Percentiles rank a stretch among this genome's conserved stretches.
These are phyloP conservation scores for Calonectria pseudoreteaudii DNA, from an alignment of 2,329 filamentous ascomycete genomes.

Conservation along the genomic window DNA sequence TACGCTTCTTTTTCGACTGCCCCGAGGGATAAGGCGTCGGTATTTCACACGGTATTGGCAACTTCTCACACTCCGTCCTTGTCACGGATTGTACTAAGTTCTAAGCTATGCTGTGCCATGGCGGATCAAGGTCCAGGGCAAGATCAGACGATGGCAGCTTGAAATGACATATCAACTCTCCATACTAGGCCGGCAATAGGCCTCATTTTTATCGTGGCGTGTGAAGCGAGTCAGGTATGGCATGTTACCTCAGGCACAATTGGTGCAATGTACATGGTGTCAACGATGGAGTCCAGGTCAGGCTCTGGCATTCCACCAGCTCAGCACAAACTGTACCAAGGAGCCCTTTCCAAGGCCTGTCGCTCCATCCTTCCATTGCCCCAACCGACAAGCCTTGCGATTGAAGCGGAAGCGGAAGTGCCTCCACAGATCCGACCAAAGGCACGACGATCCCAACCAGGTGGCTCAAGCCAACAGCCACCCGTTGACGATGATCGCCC, in stretches of 20 bases:
- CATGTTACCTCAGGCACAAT: background rate
- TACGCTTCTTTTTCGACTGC: background rate
- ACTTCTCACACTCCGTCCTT: background rate
- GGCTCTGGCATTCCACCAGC: slow-evolving; percentile 8
- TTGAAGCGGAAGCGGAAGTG: slow-evolving; percentile 29
- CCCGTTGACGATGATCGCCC: slow-evolving; percentile 46
- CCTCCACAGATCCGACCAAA: slow-evolving; percentile 37
- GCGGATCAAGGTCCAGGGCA: background rate
- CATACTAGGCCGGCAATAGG: background rate
- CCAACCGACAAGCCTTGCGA: slow-evolving; percentile 12
- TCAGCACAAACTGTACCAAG: slow-evolving; percentile 12
- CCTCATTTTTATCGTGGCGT: slow-evolving; percentile 3
- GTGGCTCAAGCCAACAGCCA: slow-evolving; percentile 42
- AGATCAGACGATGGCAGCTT: background rate
- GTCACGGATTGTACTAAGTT: background rate
- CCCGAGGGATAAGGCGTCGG: background rate
- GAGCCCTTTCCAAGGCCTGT: background rate
- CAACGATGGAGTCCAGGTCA: background rate
- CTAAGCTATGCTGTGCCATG: background rate
- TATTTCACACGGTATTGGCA: background rate
- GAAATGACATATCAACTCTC: background rate
- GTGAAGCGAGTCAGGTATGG: slow-evolving; percentile 11
- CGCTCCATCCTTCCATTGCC: background rate
- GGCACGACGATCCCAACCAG: slow-evolving; percentile 39
- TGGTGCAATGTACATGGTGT: background rate